Percentiles rank a stretch among this genome's conserved stretches.
phyloP scores from a whole-genome alignment of 1,139 yeast genomes.

The Magnusiomyces ingens region DNA sequence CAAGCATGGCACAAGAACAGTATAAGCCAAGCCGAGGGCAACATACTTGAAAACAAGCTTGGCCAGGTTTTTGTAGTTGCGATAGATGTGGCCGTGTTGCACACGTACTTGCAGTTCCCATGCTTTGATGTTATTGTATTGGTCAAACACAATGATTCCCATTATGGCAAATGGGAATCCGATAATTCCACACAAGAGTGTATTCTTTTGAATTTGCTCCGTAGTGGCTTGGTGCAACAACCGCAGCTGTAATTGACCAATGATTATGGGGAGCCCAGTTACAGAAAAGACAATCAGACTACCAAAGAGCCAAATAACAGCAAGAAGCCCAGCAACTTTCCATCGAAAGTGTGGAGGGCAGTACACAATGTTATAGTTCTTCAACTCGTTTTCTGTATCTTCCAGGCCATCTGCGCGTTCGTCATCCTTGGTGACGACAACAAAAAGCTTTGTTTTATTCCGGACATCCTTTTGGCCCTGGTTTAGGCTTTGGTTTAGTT shows the following conservation, averaged over 20 bases:
- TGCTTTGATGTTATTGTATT: slow-evolving; percentile 1
- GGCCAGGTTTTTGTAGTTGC: slow-evolving; percentile 3
- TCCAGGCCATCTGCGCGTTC: slow-evolving; percentile 45
- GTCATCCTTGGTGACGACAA: slow-evolving; percentile 78
- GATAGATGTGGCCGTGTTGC: not conserved
- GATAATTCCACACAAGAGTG: slow-evolving; percentile 14
- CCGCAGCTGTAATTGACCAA: slow-evolving; percentile 24
- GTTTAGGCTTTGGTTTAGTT: slow-evolving; percentile 45
- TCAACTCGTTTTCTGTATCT: slow-evolving; percentile 39
- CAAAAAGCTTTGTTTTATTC: slow-evolving; percentile 43
- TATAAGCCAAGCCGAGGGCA: too few species aligned
- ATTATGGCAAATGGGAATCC: slow-evolving; percentile 17
- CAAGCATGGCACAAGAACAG: too few species aligned
- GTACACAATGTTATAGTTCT: slow-evolving; percentile 70
- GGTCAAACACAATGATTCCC: slow-evolving; percentile 4
- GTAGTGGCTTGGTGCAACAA: slow-evolving; percentile 2
- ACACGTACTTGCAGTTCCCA: slow-evolving; percentile 8
- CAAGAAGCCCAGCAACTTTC: slow-evolving; percentile 52
- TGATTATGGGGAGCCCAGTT: slow-evolving; percentile 29
- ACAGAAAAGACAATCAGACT: slow-evolving; percentile 37
- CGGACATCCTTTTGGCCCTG: too few species aligned
- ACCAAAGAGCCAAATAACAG: slow-evolving; percentile 66
- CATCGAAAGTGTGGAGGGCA: slow-evolving; percentile 70
- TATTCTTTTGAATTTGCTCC: slow-evolving; percentile 13
- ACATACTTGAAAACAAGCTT: too few species aligned